A percentile compares a stretch with the other conserved stretches of the same genome.
Conservation (phyloP, 192 early-diverging fungal genomes). For the Coemansia sp. region DNA sequence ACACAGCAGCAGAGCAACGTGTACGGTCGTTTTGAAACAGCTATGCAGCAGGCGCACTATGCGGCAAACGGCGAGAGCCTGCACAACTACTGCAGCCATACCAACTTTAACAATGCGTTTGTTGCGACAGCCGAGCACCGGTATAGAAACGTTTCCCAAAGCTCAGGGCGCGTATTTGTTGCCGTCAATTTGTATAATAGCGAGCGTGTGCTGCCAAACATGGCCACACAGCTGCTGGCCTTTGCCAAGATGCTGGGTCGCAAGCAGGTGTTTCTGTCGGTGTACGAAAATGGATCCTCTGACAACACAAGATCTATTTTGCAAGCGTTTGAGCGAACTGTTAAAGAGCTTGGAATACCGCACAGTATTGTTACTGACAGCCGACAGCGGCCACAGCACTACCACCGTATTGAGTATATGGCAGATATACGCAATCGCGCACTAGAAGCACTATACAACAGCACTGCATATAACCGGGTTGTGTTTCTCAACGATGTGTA, state of each 20-base stretch:
- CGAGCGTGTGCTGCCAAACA: constrained; percentile 44
- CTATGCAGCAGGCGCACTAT: constrained; percentile 22
- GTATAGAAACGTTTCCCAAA: constrained; percentile 12
- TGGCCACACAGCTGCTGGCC: constrained; percentile 37
- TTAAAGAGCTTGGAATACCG: constrained; percentile 20
- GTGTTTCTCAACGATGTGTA: constrained; percentile 53
- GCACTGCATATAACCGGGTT: constrained; percentile 21
- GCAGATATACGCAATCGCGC: constrained; percentile 52
- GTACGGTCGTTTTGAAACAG: constrained; percentile 11
- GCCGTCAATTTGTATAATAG: constrained; percentile 50
- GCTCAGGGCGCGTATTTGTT: constrained; percentile 13
- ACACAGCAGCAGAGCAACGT: background rate
- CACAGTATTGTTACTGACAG: constrained; percentile 26
- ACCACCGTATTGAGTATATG: constrained; percentile 54
- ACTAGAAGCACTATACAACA: constrained; percentile 37
- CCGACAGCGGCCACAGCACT: background rate
- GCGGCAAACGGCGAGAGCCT: constrained; percentile 30
- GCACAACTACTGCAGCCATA: constrained; percentile 17
- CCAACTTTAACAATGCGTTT: constrained; percentile 22
- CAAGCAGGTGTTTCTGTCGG: constrained; percentile 36
- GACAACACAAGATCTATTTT: constrained; percentile 47
- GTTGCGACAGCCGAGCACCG: constrained; percentile 14
- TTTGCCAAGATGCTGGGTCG: constrained; percentile 40
- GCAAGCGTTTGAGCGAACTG: constrained; percentile 8
- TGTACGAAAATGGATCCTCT: constrained; percentile 52